phyloP scores from a whole-genome alignment of 1,284 basidiomycete species.

The Ustilago lituana region DNA sequence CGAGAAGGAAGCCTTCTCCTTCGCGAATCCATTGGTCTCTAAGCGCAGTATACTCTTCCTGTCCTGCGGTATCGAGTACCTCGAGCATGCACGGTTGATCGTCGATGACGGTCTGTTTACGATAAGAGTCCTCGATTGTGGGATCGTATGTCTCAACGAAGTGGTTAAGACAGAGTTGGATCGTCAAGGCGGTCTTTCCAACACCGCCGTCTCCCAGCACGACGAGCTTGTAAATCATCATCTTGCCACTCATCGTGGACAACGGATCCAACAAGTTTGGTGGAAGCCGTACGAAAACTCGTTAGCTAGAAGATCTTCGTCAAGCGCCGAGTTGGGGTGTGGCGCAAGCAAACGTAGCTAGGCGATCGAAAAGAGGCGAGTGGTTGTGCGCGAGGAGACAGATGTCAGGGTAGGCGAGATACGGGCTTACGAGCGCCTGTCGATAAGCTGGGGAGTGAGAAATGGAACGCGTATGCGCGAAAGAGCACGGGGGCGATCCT shows the following conservation, averaged over 20 bases:
- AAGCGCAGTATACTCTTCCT: constrained; percentile 71
- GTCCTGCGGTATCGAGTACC: constrained; percentile 87
- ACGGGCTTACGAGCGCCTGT: not conserved
- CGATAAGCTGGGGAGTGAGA: not conserved
- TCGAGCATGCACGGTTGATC: constrained; percentile 73
- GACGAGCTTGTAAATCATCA: constrained; percentile 79
- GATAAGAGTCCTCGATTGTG: constrained; percentile 68
- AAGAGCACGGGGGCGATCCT: not conserved
- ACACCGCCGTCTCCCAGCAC: constrained; percentile 97
- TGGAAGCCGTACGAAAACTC: no score
- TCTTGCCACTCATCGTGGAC: constrained; percentile 50
- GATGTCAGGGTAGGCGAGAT: no score
- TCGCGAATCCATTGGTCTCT: constrained; percentile 69
- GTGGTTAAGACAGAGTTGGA: constrained; percentile 69
- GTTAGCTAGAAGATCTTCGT: no score
- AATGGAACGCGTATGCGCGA: not conserved
- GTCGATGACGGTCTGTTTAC: constrained; percentile 68
- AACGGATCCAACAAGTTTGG: not conserved
- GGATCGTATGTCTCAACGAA: constrained; percentile 66
- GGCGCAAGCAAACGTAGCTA: no score
- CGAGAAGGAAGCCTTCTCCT: constrained; percentile 68
- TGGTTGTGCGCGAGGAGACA: not conserved
- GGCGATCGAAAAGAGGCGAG: not conserved
- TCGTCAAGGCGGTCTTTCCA: constrained; percentile 94
- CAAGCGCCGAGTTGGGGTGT: no score